Conservation (phyloP, 2,329 filamentous ascomycete species). For the Alternaria conjuncta region DNA sequence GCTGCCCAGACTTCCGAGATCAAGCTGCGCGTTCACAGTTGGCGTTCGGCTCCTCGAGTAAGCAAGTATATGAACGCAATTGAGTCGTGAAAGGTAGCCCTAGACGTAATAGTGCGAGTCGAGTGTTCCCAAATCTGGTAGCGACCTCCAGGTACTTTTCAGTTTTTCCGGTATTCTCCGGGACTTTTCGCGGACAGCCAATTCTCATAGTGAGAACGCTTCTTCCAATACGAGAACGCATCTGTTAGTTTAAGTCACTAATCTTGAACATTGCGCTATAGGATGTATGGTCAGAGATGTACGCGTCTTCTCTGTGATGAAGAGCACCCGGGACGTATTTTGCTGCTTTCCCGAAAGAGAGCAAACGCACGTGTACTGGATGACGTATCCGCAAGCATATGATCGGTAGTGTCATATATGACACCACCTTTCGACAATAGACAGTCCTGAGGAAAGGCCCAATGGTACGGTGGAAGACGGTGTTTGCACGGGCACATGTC, state of each 20-base stretch:
- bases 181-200: neutral
- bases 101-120: neutral
- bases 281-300: neutral
- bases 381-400: neutral
- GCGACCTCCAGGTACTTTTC: neutral
- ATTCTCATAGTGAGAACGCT: neutral
- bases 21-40: neutral
- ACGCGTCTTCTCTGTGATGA: neutral
- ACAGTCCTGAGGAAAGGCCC: neutral
- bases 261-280: neutral
- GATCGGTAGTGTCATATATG: neutral
- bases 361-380: neutral
- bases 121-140: neutral
- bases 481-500: neutral
- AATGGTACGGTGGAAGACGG: neutral
- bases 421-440: neutral
- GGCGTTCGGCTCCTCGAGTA: neutral
- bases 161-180: neutral
- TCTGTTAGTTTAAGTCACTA: neutral
- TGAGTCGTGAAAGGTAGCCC: neutral
- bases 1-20: neutral
- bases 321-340: neutral
- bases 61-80: neutral
- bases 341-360: neutral
- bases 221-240: neutral